phyloP scores from a whole-genome alignment of 805 yeast species.

The Jamesozyma hellenica region DNA sequence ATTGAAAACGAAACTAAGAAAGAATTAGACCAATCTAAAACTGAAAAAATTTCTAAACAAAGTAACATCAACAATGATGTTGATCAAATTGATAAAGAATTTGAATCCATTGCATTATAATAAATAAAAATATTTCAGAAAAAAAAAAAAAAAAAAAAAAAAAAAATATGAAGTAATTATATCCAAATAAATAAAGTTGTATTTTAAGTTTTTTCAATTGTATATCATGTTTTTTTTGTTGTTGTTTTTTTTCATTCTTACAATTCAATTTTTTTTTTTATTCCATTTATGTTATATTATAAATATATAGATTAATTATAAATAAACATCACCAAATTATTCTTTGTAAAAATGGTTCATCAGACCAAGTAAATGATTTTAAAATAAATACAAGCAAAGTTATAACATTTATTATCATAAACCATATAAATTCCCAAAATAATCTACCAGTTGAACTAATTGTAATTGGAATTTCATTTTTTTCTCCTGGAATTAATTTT shows the following conservation, averaged over 20 bases:
- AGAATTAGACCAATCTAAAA: conserved; percentile 1
- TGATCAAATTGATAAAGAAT: conserved; percentile 15
- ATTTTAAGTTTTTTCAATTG: no score
- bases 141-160: no score
- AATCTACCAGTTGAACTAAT: conserved; percentile 30
- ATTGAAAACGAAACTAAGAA: no score
- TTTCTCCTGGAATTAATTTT: conserved; percentile 16
- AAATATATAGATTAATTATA: neutral
- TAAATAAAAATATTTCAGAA: neutral
- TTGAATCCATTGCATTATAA: conserved; percentile 26
- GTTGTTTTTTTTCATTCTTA: no score
- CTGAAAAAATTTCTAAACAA: conserved; percentile 1
- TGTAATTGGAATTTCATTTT: conserved; percentile 11
- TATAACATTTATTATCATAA: conserved; percentile 41
- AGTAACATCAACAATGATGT: conserved; percentile 3
- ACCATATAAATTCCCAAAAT: conserved; percentile 53
- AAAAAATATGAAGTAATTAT: no score
- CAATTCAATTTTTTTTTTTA: no score
- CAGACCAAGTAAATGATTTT: conserved; percentile 58
- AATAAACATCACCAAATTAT: conserved; percentile 63
- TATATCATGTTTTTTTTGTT: no score
- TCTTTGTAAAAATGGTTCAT: conserved; percentile 54
- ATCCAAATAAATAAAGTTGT: neutral
- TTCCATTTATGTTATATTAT: neutral
- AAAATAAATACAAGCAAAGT: conserved; percentile 48